phyloP scores from a whole-genome alignment of 192 early-diverging fungal species.

The Bifiguratus adelaidae region DNA sequence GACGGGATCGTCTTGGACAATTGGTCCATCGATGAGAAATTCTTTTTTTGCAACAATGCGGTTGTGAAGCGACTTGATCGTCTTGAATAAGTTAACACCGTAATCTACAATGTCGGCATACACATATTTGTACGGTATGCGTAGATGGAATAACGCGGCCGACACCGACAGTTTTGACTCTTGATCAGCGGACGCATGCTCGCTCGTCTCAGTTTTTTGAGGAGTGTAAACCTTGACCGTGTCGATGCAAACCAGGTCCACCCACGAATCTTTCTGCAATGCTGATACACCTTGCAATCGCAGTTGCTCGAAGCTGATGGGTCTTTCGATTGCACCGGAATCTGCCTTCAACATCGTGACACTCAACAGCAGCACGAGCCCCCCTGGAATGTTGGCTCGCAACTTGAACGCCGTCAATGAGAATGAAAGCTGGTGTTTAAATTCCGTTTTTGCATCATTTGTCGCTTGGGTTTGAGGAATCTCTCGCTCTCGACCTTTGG shows the following conservation, averaged over 20 bases:
- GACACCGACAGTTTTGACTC: neutral
- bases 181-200: no score
- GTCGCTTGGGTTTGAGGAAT: no score
- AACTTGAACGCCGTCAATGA: no score
- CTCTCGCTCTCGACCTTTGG: no score
- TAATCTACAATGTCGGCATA: slow-evolving; percentile 23
- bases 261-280: slow-evolving; percentile 12
- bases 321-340: no score
- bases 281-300: slow-evolving; percentile 10
- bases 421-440: no score
- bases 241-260: slow-evolving; percentile 22
- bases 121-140: slow-evolving; percentile 22
- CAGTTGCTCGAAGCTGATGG: neutral
- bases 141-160: slow-evolving; percentile 12
- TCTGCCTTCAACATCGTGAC: no score
- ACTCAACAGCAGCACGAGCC: no score
- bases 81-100: slow-evolving; percentile 14
- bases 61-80: slow-evolving; percentile 9
- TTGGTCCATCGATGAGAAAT: slow-evolving; percentile 11
- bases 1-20: slow-evolving; percentile 8
- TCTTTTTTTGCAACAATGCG: slow-evolving; percentile 9
- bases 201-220: slow-evolving; percentile 5
- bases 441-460: no score
- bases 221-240: slow-evolving; percentile 3
- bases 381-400: no score